phyloP scores from a whole-genome alignment of 192 early-diverging fungal species.

The Coemansia interrupta region DNA sequence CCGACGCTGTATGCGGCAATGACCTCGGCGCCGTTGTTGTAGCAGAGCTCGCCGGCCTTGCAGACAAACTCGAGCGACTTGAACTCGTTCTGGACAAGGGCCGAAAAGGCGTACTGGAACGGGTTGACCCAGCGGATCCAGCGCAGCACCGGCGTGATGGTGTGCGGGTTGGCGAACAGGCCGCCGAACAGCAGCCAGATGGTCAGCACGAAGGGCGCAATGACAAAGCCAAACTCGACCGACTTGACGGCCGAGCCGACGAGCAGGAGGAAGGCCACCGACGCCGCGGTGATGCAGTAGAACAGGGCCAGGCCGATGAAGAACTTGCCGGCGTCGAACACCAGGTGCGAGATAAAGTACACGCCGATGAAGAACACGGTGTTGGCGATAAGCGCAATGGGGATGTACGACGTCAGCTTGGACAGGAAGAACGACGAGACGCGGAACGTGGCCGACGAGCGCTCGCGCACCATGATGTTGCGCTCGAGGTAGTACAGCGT shows the following conservation, averaged over 20 bases:
- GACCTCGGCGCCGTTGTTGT: constrained; percentile 30
- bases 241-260: constrained; percentile 32
- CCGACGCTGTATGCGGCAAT: constrained; percentile 35
- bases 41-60: constrained; percentile 24
- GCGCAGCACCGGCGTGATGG: constrained; percentile 37
- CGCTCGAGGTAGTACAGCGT: constrained; percentile 42
- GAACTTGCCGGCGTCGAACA: constrained; percentile 36
- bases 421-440: constrained; percentile 59
- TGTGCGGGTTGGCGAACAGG: constrained; percentile 38
- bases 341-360: constrained; percentile 43
- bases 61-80: constrained; percentile 32
- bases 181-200: constrained; percentile 50
- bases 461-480: constrained; percentile 59
- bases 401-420: constrained; percentile 56
- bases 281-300: constrained; percentile 31
- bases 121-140: constrained; percentile 54
- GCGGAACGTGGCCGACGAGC: constrained; percentile 60
- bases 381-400: constrained; percentile 32
- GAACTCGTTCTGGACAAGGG: constrained; percentile 51
- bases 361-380: constrained; percentile 31
- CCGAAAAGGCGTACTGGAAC: constrained; percentile 45
- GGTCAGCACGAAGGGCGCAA: constrained; percentile 33
- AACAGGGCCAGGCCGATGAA: constrained; percentile 34
- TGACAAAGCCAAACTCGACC: constrained; percentile 40
- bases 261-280: constrained; percentile 44